These are phyloP conservation scores for Neurospora sp. DNA, from an alignment of 495 filamentous ascomycete genomes.

Conservation along the genomic window DNA sequence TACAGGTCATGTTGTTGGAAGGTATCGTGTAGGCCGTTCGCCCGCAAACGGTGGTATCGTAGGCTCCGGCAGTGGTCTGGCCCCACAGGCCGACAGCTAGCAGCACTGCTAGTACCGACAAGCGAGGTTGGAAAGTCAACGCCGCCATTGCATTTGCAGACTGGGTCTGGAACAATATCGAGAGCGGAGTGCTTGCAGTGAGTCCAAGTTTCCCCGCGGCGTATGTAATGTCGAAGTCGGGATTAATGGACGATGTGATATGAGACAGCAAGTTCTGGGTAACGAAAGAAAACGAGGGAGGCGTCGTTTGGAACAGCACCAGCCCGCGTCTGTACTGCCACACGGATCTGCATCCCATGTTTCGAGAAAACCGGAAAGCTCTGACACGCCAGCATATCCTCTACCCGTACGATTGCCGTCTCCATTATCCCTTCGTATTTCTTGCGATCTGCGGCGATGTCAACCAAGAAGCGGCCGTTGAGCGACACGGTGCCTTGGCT, in stretches of 20 bases:
- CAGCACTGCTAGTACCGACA: background rate
- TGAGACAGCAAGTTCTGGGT: background rate
- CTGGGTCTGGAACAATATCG: background rate
- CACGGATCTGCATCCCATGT: background rate
- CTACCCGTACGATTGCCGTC: background rate
- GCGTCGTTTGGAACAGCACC: background rate
- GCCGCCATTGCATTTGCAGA: background rate
- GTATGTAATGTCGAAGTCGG: background rate
- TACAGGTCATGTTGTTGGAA: constrained; percentile 15
- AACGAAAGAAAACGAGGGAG: background rate
- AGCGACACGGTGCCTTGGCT: no score
- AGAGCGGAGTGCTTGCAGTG: background rate
- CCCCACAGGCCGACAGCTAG: constrained; percentile 6
- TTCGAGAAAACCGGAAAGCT: background rate
- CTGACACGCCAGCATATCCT: background rate
- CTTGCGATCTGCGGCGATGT: background rate
- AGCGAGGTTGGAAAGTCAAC: background rate
- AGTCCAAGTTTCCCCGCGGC: background rate
- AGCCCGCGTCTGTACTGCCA: background rate
- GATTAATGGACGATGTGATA: background rate
- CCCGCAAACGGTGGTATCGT: constrained; percentile 17
- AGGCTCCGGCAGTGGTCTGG: constrained; percentile 6
- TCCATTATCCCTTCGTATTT: background rate
- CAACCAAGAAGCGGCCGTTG: background rate
- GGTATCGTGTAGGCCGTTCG: constrained; percentile 14